Base-by-base conservation (phyloP, 2,329 filamentous ascomycete genomes). In the Aspergillus sp. region DNA sequence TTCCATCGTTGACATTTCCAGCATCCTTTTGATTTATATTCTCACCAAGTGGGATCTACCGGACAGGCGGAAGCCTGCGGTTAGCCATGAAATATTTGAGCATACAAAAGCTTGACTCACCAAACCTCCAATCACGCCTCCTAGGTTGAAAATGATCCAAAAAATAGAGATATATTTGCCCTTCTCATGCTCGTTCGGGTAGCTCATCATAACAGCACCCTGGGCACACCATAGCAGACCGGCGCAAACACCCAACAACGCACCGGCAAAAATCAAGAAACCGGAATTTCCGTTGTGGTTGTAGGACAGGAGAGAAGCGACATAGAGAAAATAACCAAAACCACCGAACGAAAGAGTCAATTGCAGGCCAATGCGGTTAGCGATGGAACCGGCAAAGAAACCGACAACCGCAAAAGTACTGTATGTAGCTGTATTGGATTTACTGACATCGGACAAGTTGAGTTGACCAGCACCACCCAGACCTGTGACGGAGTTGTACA, bases 141-240 rank as follows among this genome's bases (percentile, higher is more conserved):
- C 93, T 58, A 93, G 75, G 76, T 96, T 96, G 82, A 96, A 97
- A 68, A 97, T 96, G 73, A 92, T 87, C 93, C 93, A 96, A 78
- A 96, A 96, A 79, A 86, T 87, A 59, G 89, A 89, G 72, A 96
- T 96, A 74, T 92, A 96, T 58, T 88, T 87, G 44, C 93, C 93
- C 81, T 96, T 96, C 62, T 85, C 84, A 34, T 85, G 75, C 76
- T 96, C 93, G 18, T 84, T 80, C 2, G 92, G 92, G 73, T 96
- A 96, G 41, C 89, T 87, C 85, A 96, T 93, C 78, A 82, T 81
- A 48, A 82, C 75, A 2, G 79, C 76, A 45, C 80, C 80, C 62
- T 82, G 79, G 1, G 79, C 79, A 55, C 76, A 78, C 80, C 80
- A 82, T 41, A 82, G 64, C 51, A 81, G 69, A 60, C 77, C 78